A percentile compares a stretch with the other conserved stretches of the same genome.
Conservation (phyloP, 345 rosid species). For the Aquilaria sinensis region DNA sequence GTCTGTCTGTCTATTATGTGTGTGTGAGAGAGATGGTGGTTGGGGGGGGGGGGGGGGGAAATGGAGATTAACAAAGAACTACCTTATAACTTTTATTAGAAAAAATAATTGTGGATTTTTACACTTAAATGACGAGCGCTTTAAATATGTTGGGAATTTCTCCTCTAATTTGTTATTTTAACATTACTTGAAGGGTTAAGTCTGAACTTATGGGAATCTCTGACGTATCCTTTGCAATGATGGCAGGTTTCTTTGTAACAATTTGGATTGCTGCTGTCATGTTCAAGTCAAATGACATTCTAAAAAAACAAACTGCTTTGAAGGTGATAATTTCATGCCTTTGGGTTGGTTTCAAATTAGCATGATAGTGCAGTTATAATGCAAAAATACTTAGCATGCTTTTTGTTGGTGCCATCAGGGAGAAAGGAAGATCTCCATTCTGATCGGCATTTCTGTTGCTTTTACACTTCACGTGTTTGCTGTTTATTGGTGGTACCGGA, state of each 20-base stretch:
- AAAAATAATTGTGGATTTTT: too few relatives aligned
- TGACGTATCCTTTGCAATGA: neutral
- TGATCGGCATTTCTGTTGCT: slow-evolving; percentile 63
- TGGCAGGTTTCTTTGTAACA: slow-evolving; percentile 89
- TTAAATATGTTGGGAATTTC: too few relatives aligned
- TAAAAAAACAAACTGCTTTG: slow-evolving; percentile 91
- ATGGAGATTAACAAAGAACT: too few relatives aligned
- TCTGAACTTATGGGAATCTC: too few relatives aligned
- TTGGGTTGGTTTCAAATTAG: neutral
- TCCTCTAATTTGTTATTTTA: too few relatives aligned
- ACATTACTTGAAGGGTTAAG: too few relatives aligned
- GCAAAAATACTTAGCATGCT: slow-evolving; percentile 14
- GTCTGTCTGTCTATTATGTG: too few relatives aligned
- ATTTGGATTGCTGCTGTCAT: slow-evolving; percentile 97
- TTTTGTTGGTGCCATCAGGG: slow-evolving; percentile 59
- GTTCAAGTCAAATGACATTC: slow-evolving; percentile 97
- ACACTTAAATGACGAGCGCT: too few relatives aligned
- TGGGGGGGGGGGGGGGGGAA: too few relatives aligned
- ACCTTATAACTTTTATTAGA: too few relatives aligned
- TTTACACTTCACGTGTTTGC: slow-evolving; percentile 69
- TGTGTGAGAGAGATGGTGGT: too few relatives aligned
- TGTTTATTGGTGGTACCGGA: slow-evolving; percentile 96
- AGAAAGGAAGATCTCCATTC: slow-evolving; percentile 80
- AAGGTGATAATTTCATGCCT: slow-evolving; percentile 42
- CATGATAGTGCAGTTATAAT: neutral